Base-by-base conservation (phyloP, 2,329 filamentous ascomycete species). In the Penicillium sp. region DNA sequence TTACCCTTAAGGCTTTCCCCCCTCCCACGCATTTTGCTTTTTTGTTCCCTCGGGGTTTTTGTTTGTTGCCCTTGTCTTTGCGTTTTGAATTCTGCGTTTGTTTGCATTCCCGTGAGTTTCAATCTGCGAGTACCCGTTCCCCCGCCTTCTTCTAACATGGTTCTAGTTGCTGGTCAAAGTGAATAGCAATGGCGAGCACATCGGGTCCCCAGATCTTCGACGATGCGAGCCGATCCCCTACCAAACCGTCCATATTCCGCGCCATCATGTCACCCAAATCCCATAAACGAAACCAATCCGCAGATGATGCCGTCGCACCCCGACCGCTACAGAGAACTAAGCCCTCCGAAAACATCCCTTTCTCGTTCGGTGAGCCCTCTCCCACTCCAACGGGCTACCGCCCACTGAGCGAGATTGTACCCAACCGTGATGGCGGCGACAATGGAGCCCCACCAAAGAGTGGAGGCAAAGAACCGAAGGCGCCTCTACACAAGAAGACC, bases 181-280 rank as follows among this genome's bases (percentile, higher is more conserved):
- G 56, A 52, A 68, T 59, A 61, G 60, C 63, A 54, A 75, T 75
- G 72, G 65, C 67, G 45, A 67, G 50, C 58, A 61, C 65, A 42
- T 59, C 69, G 52, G 60, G 61, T 49, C 67, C 69, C 11, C 58
- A 65, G 48, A 74, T 73, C 53, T 75, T 75, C 59, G 71, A 74
- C 46, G 72, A 76, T 60, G 66, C 71, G 47, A 67, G 64, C 55
- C 68, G 67, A 52, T 56, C 62, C 16, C 67, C 68, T 10, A 64
- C 68, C 39, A 75, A 71, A 54, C 72, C 80, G 8, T 79, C 77
- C 36, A 74, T 79, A 42, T 72, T 86, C 57, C 81, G 79, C 65
- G 80, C 81, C 18, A 77, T 85, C 52, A 78, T 85, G 61, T 73
- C 76, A 18, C 71, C 80, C 47, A 82, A 78, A 67, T 68, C 70